These are phyloP conservation scores for Linnemannia hyalina DNA, from an alignment of 192 early-diverging fungal species.

Conservation along the genomic window DNA sequence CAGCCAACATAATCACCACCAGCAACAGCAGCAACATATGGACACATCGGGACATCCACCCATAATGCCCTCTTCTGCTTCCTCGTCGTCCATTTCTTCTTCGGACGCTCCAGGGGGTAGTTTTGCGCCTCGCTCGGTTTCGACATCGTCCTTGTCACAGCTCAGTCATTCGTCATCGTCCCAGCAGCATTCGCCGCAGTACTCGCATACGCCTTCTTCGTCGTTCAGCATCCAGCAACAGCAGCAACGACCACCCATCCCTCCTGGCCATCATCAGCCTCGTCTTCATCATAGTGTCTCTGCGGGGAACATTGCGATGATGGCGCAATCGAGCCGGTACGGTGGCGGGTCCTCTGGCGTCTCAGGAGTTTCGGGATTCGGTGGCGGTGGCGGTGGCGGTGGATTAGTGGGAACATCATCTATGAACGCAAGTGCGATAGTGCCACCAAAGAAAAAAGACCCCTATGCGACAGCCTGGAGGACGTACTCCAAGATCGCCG, in stretches of 20 bases:
- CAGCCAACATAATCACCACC: constrained; percentile 14
- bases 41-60: constrained; percentile 13
- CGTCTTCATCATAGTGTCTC: constrained; percentile 50
- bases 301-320: constrained; percentile 38
- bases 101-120: not conserved
- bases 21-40: constrained; percentile 27
- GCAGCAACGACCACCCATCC: constrained; percentile 45
- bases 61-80: constrained; percentile 9
- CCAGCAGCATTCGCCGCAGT: constrained; percentile 13
- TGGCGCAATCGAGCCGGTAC: constrained; percentile 16
- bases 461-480: constrained; percentile 55
- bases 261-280: constrained; percentile 41
- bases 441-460: constrained; percentile 45
- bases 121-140: constrained; percentile 2
- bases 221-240: constrained; percentile 19
- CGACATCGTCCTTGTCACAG: constrained; percentile 4
- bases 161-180: not conserved
- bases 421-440: not conserved
- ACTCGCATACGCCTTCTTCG: constrained; percentile 11
- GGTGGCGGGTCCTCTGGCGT: not conserved
- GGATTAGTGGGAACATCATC: not conserved
- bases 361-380: not conserved
- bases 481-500: constrained; percentile 54
- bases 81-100: not conserved
- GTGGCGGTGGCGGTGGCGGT: not conserved